These are phyloP conservation scores for Cryptococcus floricola DNA, from an alignment of 1,284 basidiomycete genomes.

Conservation along the genomic window DNA sequence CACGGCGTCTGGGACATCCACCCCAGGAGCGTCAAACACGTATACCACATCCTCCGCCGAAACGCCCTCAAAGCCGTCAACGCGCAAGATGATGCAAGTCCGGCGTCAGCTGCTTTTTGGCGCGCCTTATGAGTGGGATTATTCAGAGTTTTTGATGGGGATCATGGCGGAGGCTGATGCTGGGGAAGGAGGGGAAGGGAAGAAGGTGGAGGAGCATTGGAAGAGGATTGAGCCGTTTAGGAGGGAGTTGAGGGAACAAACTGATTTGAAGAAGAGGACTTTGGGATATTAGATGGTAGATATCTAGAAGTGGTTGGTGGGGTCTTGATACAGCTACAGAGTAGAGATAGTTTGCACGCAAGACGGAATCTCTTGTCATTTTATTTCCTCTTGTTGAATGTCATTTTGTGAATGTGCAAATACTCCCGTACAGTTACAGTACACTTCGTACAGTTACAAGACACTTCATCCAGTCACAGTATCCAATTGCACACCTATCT, in stretches of 20 bases:
- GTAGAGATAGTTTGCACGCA: no score
- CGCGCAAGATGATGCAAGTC: conserved; percentile 21
- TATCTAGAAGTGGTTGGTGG: no score
- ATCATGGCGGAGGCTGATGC: conserved; percentile 30
- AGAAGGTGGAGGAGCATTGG: conserved; percentile 23
- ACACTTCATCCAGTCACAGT: no score
- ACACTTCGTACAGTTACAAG: no score
- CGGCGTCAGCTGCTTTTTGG: conserved; percentile 37
- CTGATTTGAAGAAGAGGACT: conserved; percentile 26
- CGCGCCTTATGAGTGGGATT: conserved; percentile 37
- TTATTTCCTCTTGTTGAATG: no score
- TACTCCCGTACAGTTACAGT: no score
- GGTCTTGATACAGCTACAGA: no score
- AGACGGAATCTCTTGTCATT: no score
- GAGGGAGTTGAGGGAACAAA: conserved; percentile 26
- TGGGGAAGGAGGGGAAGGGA: conserved; percentile 3
- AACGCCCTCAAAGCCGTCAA: background rate
- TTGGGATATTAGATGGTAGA: conserved; percentile 29
- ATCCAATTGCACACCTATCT: no score
- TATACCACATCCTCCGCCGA: background rate
- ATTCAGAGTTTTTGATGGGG: conserved; percentile 34
- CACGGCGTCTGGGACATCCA: background rate
- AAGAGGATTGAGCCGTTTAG: conserved; percentile 24
- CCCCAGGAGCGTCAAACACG: background rate
- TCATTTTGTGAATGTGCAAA: no score